Evolutionary conservation across 1,139 yeast genomes (phyloP).

Genomic region (Geotrichum phurueaensis): DNA sequence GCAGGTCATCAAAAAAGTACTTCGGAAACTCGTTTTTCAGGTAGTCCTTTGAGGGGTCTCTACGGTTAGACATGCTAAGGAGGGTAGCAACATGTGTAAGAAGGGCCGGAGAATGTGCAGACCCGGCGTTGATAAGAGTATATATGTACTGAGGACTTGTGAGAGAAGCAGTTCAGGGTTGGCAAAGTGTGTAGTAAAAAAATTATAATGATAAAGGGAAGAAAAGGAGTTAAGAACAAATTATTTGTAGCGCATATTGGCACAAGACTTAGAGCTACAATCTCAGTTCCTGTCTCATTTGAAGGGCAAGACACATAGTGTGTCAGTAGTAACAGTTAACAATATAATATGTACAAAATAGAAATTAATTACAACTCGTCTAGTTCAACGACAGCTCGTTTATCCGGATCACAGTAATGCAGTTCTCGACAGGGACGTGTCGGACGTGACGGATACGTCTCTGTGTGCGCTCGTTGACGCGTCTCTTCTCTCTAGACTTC

Average conservation of each 20-base stretch:
- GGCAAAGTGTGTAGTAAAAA: not conserved
- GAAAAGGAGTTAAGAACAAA: not conserved
- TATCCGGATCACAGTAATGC: constrained; percentile 74
- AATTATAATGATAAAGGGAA: not conserved
- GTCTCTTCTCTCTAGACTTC: constrained; percentile 77
- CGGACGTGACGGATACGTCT: constrained; percentile 80
- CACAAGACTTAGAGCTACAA: not conserved
- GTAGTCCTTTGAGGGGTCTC: constrained; percentile 5
- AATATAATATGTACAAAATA: not conserved
- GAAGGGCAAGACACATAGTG: not conserved
- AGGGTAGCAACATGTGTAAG: not conserved
- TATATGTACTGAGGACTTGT: not conserved
- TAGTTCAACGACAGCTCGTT: constrained; percentile 44
- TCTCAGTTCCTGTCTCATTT: not conserved
- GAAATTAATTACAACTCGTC: not conserved
- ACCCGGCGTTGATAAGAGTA: not conserved
- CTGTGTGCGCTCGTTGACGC: constrained; percentile 60
- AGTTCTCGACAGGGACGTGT: constrained; percentile 72
- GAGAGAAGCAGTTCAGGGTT: not conserved
- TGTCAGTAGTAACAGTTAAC: not conserved
- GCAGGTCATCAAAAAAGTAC: constrained; percentile 35
- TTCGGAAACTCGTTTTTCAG: constrained; percentile 29
- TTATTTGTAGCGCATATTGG: not conserved
- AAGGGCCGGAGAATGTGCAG: not conserved
- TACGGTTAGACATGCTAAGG: constrained; percentile 3